Evolutionary conservation across 257 asterid genomes (phyloP).

Genomic region (Leonotis leonurus): DNA sequence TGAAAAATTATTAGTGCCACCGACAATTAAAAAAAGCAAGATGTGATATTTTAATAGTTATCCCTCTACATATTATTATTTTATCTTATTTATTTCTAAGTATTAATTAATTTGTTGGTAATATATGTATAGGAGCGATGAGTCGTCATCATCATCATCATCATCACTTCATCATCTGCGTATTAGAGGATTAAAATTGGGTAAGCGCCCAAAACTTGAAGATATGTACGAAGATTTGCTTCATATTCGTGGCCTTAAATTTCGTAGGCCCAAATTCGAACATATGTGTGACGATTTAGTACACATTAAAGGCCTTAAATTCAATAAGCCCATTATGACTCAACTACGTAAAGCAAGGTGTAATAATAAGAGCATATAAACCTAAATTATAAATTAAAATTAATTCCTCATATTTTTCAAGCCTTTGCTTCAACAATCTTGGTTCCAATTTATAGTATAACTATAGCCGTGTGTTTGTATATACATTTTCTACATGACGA

Average conservation of each 20-base stretch:
- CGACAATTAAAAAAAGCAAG: no score
- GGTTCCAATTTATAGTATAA: background rate
- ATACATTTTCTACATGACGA: background rate
- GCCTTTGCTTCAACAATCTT: background rate
- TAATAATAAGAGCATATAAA: background rate
- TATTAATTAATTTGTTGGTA: no score
- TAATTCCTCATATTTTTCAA: background rate
- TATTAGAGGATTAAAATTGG: background rate
- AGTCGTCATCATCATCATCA: no score
- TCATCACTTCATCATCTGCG: no score
- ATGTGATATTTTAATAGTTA: no score
- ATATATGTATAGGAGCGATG: background rate
- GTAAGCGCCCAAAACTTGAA: background rate
- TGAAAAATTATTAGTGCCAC: no score
- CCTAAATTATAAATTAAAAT: no score
- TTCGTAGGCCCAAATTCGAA: background rate
- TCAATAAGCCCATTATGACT: background rate
- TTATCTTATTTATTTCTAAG: no score
- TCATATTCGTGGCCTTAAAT: background rate
- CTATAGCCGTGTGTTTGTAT: background rate
- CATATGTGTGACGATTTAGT: background rate
- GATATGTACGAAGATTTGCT: background rate
- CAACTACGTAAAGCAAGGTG: background rate
- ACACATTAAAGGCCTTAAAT: background rate
- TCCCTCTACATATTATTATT: no score